Evolutionary conservation across 306 rosid genomes (phyloP).

Genomic region (Datisca glomerata): DNA sequence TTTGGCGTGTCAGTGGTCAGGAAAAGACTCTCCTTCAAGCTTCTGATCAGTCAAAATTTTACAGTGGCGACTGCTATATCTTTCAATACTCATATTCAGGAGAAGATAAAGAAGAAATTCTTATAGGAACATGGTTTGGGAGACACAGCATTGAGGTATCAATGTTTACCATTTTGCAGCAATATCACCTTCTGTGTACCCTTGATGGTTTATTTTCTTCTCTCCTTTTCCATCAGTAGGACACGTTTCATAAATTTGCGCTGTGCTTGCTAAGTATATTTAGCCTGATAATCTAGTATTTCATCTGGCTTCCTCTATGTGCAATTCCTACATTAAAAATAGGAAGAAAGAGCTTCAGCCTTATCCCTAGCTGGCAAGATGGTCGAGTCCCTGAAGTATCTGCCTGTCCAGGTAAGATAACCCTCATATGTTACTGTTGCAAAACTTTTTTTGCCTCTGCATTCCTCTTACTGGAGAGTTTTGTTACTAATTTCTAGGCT

Average conservation of each 20-base stretch:
- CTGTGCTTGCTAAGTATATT: no score
- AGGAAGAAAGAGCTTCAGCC: slow-evolving; percentile 81
- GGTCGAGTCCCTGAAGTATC: slow-evolving; percentile 79
- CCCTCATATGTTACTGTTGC: slow-evolving; percentile 12
- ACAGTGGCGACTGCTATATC: slow-evolving; percentile 84
- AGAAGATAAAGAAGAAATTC: slow-evolving; percentile 82
- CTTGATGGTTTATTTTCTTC: no score
- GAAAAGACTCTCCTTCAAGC: slow-evolving; percentile 65
- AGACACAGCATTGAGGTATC: slow-evolving; percentile 81
- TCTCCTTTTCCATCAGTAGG: no score
- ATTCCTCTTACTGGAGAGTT: slow-evolving; percentile 23
- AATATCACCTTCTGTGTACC: no score
- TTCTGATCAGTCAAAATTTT: slow-evolving; percentile 82
- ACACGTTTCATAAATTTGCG: no score
- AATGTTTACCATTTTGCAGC: slow-evolving; percentile 10
- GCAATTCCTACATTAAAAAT: slow-evolving; percentile 22
- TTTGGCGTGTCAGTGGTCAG: slow-evolving; percentile 81
- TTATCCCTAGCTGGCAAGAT: slow-evolving; percentile 66
- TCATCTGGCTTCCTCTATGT: slow-evolving; percentile 12
- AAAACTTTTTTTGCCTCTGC: slow-evolving; percentile 10
- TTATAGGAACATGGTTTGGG: slow-evolving; percentile 91
- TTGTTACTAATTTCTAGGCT: slow-evolving; percentile 40
- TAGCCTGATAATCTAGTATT: no score
- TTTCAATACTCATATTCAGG: slow-evolving; percentile 90
- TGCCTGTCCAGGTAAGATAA: slow-evolving; percentile 58